Evolutionary conservation across 192 early-diverging fungal genomes (phyloP).

Genomic region (Paraglomus occultum): DNA sequence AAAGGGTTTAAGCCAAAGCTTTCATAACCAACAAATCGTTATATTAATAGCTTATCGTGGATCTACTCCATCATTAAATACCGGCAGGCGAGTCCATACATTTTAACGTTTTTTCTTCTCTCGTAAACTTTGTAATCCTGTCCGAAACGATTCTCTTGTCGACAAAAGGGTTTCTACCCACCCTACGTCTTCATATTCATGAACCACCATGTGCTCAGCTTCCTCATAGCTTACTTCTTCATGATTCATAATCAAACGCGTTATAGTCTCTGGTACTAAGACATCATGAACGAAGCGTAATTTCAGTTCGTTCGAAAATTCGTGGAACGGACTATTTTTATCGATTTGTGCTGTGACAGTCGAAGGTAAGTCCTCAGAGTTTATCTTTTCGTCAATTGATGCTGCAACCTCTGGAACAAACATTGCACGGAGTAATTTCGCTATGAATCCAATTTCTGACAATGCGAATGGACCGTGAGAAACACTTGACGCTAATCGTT

Average conservation of each 20-base stretch:
- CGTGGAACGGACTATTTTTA: background rate
- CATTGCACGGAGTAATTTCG: conserved; percentile 6
- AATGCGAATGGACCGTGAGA: conserved; percentile 6
- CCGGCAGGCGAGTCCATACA: too few relatives aligned
- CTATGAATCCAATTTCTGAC: conserved; percentile 1
- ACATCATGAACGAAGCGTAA: conserved; percentile 25
- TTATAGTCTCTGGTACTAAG: conserved; percentile 22
- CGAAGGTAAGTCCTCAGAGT: background rate
- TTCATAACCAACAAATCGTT: too few relatives aligned
- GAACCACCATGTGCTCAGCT: conserved; percentile 11
- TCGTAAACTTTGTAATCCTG: conserved; percentile 8
- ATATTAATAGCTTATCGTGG: too few relatives aligned
- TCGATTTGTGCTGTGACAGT: too few relatives aligned
- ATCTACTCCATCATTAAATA: too few relatives aligned
- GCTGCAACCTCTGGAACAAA: conserved; percentile 17
- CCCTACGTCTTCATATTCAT: background rate
- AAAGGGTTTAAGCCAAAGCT: too few relatives aligned
- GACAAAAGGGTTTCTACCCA: conserved; percentile 23
- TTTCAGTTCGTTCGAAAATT: conserved; percentile 10
- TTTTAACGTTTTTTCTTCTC: background rate
- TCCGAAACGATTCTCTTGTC: background rate
- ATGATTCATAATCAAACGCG: conserved; percentile 17
- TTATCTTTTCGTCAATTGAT: conserved; percentile 9
- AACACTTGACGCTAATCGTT: conserved; percentile 1
- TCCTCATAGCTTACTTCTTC: conserved; percentile 2